These are phyloP conservation scores for Skeletonema tropicum DNA, from an alignment of 108 stramenopile genomes.

Conservation along the genomic window DNA sequence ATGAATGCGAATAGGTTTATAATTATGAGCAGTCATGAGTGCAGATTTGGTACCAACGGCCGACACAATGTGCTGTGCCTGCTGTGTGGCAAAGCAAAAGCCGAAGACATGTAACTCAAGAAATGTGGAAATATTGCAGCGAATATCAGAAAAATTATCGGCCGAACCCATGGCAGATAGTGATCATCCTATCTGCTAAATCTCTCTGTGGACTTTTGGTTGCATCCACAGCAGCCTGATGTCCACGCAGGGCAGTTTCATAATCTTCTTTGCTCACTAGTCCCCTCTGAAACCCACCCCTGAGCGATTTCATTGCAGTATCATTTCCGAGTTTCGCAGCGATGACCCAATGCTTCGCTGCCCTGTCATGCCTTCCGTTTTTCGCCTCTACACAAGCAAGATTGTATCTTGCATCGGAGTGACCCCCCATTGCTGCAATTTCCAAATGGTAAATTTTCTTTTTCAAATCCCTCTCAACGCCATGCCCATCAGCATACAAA, in stretches of 20 bases:
- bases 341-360: neutral
- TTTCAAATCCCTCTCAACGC: neutral
- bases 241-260: neutral
- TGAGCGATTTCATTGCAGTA: neutral
- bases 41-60: too few relatives aligned
- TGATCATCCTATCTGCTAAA: too few relatives aligned
- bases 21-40: too few relatives aligned
- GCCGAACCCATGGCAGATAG: too few relatives aligned
- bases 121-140: too few relatives aligned
- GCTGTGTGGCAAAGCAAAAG: too few relatives aligned
- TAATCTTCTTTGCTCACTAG: neutral
- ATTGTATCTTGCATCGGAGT: neutral
- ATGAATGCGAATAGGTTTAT: too few relatives aligned
- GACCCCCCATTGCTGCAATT: neutral
- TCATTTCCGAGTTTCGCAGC: neutral
- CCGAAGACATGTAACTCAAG: too few relatives aligned
- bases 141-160: too few relatives aligned
- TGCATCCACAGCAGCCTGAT: too few relatives aligned
- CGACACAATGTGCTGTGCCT: too few relatives aligned
- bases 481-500: neutral
- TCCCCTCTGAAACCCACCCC: neutral
- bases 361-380: neutral
- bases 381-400: neutral
- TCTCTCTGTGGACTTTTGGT: too few relatives aligned
- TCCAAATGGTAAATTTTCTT: neutral